Evolutionary conservation across 2,329 filamentous ascomycete genomes (phyloP).

Genomic region (Cladosporium sp.): DNA sequence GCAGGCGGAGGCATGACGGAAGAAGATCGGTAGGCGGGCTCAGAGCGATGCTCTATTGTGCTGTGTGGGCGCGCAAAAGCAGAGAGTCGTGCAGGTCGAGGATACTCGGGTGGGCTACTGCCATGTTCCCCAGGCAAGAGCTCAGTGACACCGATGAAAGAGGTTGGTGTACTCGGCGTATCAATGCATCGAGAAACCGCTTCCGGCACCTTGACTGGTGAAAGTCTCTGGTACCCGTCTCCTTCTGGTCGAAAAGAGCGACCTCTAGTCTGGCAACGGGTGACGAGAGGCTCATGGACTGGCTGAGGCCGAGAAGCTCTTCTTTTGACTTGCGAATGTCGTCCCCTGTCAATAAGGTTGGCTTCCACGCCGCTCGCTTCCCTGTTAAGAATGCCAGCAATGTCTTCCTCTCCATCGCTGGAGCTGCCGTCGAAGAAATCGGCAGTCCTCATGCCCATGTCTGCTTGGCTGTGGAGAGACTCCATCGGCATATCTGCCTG

Average conservation of each 20-base stretch:
- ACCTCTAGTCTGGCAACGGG: conserved; percentile 24
- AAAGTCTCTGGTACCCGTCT: conserved; percentile 32
- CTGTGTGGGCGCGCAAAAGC: conserved; percentile 11
- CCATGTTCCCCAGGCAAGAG: conserved; percentile 21
- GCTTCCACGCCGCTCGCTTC: conserved; percentile 20
- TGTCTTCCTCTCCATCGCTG: conserved; percentile 10
- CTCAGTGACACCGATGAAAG: conserved; percentile 33
- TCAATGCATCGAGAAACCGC: background rate
- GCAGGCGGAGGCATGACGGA: conserved; percentile 14
- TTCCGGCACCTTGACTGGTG: conserved; percentile 18
- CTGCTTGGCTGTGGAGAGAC: conserved; percentile 33
- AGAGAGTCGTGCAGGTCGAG: conserved; percentile 19
- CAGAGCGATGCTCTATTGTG: conserved; percentile 12
- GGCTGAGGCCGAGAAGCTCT: conserved; percentile 21
- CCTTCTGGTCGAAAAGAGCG: conserved; percentile 12
- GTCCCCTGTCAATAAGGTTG: conserved; percentile 18
- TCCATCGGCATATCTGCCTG: conserved; percentile 25
- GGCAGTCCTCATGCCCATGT: conserved; percentile 32
- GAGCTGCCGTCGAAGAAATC: conserved; percentile 40
- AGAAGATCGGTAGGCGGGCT: conserved; percentile 18
- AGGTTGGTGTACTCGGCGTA: conserved; percentile 24
- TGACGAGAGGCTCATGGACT: conserved; percentile 22
- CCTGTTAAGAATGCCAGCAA: conserved; percentile 7
- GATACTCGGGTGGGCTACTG: conserved; percentile 22
- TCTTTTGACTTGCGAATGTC: conserved; percentile 25